A percentile compares a stretch with the other conserved stretches of the same genome.
Conservation (phyloP, 2,329 filamentous ascomycete genomes). For the Coniochaeta pulveracea region DNA sequence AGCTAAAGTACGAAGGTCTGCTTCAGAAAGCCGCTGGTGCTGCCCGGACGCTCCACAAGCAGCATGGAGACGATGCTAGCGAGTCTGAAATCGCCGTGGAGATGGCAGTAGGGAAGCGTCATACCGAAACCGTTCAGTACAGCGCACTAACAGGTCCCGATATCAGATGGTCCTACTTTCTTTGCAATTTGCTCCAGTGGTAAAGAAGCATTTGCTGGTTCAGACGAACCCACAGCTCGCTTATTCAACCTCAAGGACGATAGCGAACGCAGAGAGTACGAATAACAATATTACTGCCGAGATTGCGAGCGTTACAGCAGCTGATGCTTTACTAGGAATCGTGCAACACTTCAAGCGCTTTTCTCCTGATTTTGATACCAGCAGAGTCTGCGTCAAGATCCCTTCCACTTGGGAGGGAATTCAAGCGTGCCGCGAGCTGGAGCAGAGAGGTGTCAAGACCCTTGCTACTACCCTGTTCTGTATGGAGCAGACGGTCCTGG, state of each 20-base stretch:
- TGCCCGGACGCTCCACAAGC: conserved; percentile 19
- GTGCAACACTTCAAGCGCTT: conserved; percentile 32
- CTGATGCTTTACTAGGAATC: conserved; percentile 28
- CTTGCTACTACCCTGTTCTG: conserved; percentile 54
- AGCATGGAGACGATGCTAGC: conserved; percentile 21
- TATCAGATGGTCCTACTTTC: conserved; percentile 42
- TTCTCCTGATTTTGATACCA: conserved; percentile 28
- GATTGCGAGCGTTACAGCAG: conserved; percentile 12
- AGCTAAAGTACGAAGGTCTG: conserved; percentile 22
- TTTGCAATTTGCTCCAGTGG: conserved; percentile 33
- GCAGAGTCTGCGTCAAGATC: conserved; percentile 51
- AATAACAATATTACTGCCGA: conserved; percentile 14
- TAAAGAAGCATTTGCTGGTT: conserved; percentile 43
- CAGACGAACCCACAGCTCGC: conserved; percentile 47
- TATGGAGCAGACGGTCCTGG: conserved; percentile 46
- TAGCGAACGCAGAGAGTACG: conserved; percentile 39
- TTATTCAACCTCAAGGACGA: conserved; percentile 35
- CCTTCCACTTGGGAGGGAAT: conserved; percentile 53
- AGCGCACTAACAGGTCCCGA: conserved; percentile 1
- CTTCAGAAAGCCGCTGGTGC: conserved; percentile 24
- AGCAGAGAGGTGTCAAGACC: conserved; percentile 41
- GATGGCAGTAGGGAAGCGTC: conserved; percentile 29
- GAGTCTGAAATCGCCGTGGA: conserved; percentile 42
- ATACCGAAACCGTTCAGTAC: not conserved
- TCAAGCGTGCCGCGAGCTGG: conserved; percentile 42